phyloP scores from a whole-genome alignment of 129 eudicot species.

The Pittosporum tobira region DNA sequence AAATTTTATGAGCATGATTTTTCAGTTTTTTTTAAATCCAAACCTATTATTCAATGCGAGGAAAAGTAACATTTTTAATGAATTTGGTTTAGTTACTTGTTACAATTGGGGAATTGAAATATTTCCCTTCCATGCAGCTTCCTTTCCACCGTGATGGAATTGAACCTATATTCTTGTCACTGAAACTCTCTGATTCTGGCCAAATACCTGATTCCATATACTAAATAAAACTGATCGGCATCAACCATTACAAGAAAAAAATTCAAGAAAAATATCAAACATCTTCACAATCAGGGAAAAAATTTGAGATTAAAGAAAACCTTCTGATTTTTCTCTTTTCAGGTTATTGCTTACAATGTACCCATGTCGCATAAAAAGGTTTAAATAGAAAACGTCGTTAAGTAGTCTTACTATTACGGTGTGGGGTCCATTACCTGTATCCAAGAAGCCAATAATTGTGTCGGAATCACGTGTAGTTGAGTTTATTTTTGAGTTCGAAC shows the following conservation, averaged over 20 bases:
- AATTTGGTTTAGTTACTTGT: constrained; percentile 40
- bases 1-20: background rate
- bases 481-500: constrained; percentile 12
- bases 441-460: constrained; percentile 63
- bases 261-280: too few relatives aligned
- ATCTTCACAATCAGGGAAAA: too few relatives aligned
- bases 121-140: constrained; percentile 52
- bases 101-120: constrained; percentile 46
- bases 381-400: too few relatives aligned
- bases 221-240: too few relatives aligned
- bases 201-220: constrained; percentile 40
- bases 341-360: too few relatives aligned
- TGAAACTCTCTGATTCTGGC: constrained; percentile 73
- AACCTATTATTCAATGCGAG: too few relatives aligned
- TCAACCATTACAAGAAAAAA: too few relatives aligned
- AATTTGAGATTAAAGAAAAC: too few relatives aligned
- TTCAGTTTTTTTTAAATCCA: background rate
- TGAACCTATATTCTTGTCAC: constrained; percentile 48
- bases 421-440: constrained; percentile 81
- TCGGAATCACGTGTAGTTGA: constrained; percentile 24
- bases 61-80: too few relatives aligned
- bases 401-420: too few relatives aligned
- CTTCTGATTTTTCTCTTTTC: too few relatives aligned
- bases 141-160: constrained; percentile 75
- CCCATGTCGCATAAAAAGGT: too few relatives aligned